Evolutionary conservation across 2,329 filamentous ascomycete species (phyloP).

Genomic region (Hypoxylon sp.): DNA sequence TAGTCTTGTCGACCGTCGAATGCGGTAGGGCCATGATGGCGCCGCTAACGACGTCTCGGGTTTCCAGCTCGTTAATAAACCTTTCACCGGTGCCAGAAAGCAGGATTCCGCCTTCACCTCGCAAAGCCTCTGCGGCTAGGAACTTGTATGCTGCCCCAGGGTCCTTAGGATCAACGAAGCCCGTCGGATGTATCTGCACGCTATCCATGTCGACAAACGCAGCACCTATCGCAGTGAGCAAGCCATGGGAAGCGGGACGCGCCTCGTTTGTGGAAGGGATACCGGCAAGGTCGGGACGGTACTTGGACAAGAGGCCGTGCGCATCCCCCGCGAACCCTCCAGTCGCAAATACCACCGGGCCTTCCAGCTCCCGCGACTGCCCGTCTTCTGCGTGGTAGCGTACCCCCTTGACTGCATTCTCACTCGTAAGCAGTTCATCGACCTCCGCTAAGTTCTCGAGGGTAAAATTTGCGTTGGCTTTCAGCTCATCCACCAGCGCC

Average conservation of each 20-base stretch:
- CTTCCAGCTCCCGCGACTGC: slow-evolving; percentile 56
- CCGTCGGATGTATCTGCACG: slow-evolving; percentile 75
- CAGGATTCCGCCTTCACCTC: slow-evolving; percentile 72
- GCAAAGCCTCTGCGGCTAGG: slow-evolving; percentile 71
- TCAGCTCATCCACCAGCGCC: slow-evolving; percentile 64
- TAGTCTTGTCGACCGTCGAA: slow-evolving; percentile 49
- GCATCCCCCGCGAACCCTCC: slow-evolving; percentile 75
- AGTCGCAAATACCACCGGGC: slow-evolving; percentile 70
- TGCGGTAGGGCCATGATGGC: slow-evolving; percentile 60
- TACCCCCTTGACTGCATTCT: slow-evolving; percentile 62
- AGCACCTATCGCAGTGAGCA: slow-evolving; percentile 57
- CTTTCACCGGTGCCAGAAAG: slow-evolving; percentile 60
- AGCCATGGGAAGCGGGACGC: slow-evolving; percentile 64
- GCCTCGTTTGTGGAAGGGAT: slow-evolving; percentile 74
- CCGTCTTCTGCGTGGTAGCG: slow-evolving; percentile 57
- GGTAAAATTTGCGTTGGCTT: slow-evolving; percentile 62
- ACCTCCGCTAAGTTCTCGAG: slow-evolving; percentile 67
- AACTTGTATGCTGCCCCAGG: slow-evolving; percentile 66
- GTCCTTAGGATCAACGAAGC: slow-evolving; percentile 69
- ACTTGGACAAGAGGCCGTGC: slow-evolving; percentile 65
- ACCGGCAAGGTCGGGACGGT: slow-evolving; percentile 69
- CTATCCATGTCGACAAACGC: slow-evolving; percentile 64
- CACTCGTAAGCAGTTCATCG: slow-evolving; percentile 56
- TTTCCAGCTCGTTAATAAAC: slow-evolving; percentile 74
- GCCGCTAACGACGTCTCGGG: slow-evolving; percentile 66